Base-by-base conservation (phyloP, 1,284 basidiomycete species). In the Erythrobasidium hasegawianum region DNA sequence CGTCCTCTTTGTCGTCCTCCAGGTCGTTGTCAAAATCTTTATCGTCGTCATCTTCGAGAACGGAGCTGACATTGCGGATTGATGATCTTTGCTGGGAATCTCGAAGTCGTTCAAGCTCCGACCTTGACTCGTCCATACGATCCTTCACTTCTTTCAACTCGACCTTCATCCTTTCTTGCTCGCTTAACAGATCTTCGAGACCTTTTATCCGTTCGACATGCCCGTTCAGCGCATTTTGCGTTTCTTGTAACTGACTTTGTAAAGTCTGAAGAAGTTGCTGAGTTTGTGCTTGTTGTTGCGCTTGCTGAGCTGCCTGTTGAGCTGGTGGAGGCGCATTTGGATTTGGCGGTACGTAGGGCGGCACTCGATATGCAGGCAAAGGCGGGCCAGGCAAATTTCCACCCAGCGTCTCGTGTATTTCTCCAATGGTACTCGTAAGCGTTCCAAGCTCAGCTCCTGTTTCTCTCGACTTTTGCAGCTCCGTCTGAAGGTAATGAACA, bases 381-480 rank as follows among this genome's bases (percentile, higher is more conserved):
- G 45, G 54, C n/a, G 60, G 67, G 58, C 41, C 71, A 60, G 33
- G 71, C 20, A 70, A 70, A 90, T 90, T 74, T 3, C 94, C 94
- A 38, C 89, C 89, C 1, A 99, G 81, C 0, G 90, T 93, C 72
- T 96, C 92, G 69, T 93, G 88, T 53, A 97, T 91, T 40, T 97
- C 92, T 53, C 82, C 85, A 84, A 98, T 91, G 1, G 88, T 83
- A n/a, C 83, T 83, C 20, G 85, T 87, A 43, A 98, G 80, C 0
- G 84, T 84, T 72, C 87, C 86, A 3, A 99, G 81, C 76, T 98
- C 94, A 1, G 86, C 82, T n/a, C 90, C 89, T 0, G 92, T 95
- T 75, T 97, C 93, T 18, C 91, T 86, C 75, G 90, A 94, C 79
- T 94, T 95, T 78, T 89, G 87, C 39, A 98, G 83, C 76, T 97